A percentile compares a stretch with the other conserved stretches of the same genome.
Evolutionary conservation across 2,329 filamentous ascomycete species (phyloP).

Genomic region (Fusarium euwallaceae): DNA sequence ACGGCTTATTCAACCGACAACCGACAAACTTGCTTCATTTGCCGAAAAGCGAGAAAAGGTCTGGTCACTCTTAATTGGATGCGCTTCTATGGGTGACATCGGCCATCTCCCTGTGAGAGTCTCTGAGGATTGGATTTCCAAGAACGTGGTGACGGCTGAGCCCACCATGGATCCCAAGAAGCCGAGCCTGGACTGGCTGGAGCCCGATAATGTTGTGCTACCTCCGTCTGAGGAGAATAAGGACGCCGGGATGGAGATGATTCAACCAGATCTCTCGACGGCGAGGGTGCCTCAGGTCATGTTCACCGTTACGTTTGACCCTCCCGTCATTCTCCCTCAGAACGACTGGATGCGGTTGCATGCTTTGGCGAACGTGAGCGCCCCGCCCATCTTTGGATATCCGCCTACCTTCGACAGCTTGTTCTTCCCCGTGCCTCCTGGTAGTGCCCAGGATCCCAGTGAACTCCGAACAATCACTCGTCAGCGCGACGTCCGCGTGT

Average conservation of each 20-base stretch:
- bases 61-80: conserved; percentile 79
- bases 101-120: conserved; percentile 74
- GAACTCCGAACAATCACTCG: conserved; percentile 69
- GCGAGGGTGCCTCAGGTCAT: conserved; percentile 76
- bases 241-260: conserved; percentile 65
- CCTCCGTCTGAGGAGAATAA: conserved; percentile 60
- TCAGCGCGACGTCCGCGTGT: conserved; percentile 61
- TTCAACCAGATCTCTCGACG: conserved; percentile 60
- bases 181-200: conserved; percentile 76
- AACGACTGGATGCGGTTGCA: conserved; percentile 73
- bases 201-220: conserved; percentile 75
- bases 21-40: conserved; percentile 53
- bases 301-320: conserved; percentile 81
- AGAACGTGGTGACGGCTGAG: conserved; percentile 71
- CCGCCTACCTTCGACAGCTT: conserved; percentile 69
- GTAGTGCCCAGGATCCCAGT: conserved; percentile 65
- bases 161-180: conserved; percentile 58
- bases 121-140: conserved; percentile 80
- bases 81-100: conserved; percentile 62
- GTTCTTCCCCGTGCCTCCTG: conserved; percentile 67
- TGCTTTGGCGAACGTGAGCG: conserved; percentile 64
- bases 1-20: conserved; percentile 59
- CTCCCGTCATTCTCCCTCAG: conserved; percentile 78
- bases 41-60: conserved; percentile 61
- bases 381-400: conserved; percentile 51